A percentile compares a stretch with the other conserved stretches of the same genome.
Conservation (phyloP, 2,329 filamentous ascomycete genomes). For the Fonsecaea erecta region DNA sequence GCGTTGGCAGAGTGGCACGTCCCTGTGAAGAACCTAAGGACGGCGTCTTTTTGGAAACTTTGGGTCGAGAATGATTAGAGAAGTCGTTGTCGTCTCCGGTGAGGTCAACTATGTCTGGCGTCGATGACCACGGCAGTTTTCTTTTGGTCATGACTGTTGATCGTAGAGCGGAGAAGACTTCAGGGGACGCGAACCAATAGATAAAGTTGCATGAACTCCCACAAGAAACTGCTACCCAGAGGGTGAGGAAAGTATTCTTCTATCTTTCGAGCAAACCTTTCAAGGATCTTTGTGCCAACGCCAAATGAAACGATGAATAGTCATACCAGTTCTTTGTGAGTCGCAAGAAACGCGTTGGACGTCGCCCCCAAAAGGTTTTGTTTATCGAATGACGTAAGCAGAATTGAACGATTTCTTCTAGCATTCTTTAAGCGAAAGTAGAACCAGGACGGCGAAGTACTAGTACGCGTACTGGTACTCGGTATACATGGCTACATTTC, state of each 20-base stretch:
- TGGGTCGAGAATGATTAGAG: conserved; percentile 5
- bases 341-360: neutral
- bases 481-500: neutral
- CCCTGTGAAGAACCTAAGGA: conserved; percentile 20
- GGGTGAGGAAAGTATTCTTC: neutral
- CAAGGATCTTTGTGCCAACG: neutral
- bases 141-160: conserved; percentile 19
- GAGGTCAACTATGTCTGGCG: conserved; percentile 26
- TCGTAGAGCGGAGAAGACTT: neutral
- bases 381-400: conserved; percentile 5
- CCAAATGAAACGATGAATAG: neutral
- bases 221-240: neutral
- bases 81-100: conserved; percentile 28
- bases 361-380: conserved; percentile 1
- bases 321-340: neutral
- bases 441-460: neutral
- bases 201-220: neutral
- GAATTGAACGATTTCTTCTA: neutral
- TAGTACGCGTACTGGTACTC: neutral
- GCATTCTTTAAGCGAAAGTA: neutral
- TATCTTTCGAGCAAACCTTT: neutral
- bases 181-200: neutral
- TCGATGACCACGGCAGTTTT: conserved; percentile 8
- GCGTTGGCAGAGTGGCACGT: conserved; percentile 28
- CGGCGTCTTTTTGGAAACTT: conserved; percentile 14